Base-by-base conservation (phyloP, 352 stramenopile genomes). In the Globisporangium mamillatum region DNA sequence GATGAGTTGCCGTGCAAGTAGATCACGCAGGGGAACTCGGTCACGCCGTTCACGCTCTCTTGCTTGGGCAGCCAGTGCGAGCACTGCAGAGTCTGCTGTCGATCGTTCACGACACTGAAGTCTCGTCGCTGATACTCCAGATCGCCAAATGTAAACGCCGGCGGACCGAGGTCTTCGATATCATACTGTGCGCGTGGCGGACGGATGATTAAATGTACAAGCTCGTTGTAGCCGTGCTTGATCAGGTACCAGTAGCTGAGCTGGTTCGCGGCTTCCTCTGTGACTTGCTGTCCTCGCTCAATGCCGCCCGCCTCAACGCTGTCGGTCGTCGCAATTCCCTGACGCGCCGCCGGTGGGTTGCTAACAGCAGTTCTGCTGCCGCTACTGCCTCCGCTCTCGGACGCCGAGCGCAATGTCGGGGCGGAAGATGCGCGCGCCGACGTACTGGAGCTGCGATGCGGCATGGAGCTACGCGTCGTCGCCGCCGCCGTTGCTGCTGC, bases 1-100 rank as follows among this genome's bases (percentile, higher is more conserved):
- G 91, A 98, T 10, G 93, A 98, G 75, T 99, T 99, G 61, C 98
- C 98, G 71, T 99, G 98, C 65, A 99, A 84, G 66, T 99, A 99
- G 64, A 99, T 98, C 4, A 99, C 83, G 71, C 96, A 98, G 16
- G 92, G 90, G 54, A 95, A 73, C 46, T 83, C 72, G 3, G 61
- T 68, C 25, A 76, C 64, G 9, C 71, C 60, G 60, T 76, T 53
- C n/a, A 70, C 70, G 24, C 72, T 70, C 29, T 63, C 67, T 53
- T 74, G 77, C 2, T 88, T 73, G 0, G 92, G 94, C 66, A 90
- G 80, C 97, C 97, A 99, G 70, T 98, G 92, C 36, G 93, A 98
- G 75, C 97, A 99, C 61, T 98, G 80, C 9, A 99, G 74, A 38
- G 80, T 88, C 73, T 97, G 85, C 20, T 79, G 69, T 36, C 91